phyloP scores from a whole-genome alignment of 1,284 basidiomycete species.

The Cutaneotrichosporon sp. region DNA sequence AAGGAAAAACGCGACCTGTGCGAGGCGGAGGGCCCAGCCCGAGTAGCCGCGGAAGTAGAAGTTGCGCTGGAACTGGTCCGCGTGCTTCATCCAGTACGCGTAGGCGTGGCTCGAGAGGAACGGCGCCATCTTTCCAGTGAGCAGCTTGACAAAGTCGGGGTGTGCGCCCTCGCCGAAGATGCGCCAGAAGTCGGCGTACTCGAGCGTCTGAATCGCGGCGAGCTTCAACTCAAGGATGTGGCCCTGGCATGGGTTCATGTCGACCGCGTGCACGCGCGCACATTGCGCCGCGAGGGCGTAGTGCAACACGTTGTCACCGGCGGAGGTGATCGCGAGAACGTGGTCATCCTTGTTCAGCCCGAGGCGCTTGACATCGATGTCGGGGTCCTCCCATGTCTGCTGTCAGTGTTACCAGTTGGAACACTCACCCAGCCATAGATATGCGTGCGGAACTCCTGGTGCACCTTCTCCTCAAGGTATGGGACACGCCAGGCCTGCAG shows the following conservation, averaged over 20 bases:
- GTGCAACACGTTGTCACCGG: constrained; percentile 79
- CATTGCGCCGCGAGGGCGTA: constrained; percentile 71
- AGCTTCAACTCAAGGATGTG: constrained; percentile 79
- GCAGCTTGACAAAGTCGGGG: constrained; percentile 63
- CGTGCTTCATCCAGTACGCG: constrained; percentile 69
- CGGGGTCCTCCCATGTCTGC: constrained; percentile 76
- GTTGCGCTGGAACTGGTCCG: constrained; percentile 63
- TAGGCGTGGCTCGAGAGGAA: constrained; percentile 64
- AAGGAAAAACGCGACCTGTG: constrained; percentile 63
- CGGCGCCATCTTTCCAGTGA: constrained; percentile 69
- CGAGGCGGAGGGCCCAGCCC: constrained; percentile 69
- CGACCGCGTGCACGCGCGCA: constrained; percentile 70
- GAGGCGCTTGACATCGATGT: constrained; percentile 71
- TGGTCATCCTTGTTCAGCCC: constrained; percentile 65
- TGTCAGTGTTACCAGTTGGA: constrained; percentile 31
- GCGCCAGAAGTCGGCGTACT: constrained; percentile 69
- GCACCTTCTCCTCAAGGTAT: constrained; percentile 70
- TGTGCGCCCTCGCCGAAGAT: constrained; percentile 72
- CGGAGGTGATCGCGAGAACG: constrained; percentile 74
- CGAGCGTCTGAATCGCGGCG: constrained; percentile 64
- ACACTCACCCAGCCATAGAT: constrained; percentile 61
- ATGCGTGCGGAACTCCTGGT: constrained; percentile 74
- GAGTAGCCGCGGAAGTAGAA: constrained; percentile 77
- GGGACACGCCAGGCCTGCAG: constrained; percentile 70
- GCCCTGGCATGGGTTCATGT: constrained; percentile 64